Base-by-base conservation (phyloP, 176 grass and related monocot genomes). In the Cymbopogon citratus region DNA sequence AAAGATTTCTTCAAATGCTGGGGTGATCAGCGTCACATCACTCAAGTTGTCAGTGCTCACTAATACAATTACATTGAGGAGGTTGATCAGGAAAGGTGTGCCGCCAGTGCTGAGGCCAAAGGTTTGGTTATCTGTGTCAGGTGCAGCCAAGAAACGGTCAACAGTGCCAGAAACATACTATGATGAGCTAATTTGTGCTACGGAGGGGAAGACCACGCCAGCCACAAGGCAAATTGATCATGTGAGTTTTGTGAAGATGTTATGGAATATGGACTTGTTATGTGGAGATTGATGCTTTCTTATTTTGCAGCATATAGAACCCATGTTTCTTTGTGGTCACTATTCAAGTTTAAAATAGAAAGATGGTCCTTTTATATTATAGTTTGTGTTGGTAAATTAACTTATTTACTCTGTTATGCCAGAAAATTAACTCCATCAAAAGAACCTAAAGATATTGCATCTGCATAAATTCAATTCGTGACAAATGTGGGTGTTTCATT, bases 141-240 rank as follows among this genome's bases (percentile, higher is more conserved):
- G 96, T 39, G 92, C 96, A 3, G 87, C 90, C 54, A 95, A 95
- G 81, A 99, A 99, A 79, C 83, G 89, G 3, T 99, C 96, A 5
- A 99, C 96, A 1, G 96, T 99, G 28, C 96, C 96, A 0, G 96
- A 95, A 85, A 93, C 92, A 0, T 99, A 99, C 81, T 99, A 99
- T 35, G 96, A 95, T 62, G 96, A 99, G 68, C 86, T 95, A 24
- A 99, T 99, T 57, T 64, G 83, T 28, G 90, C 91, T 33, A 93
- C 96, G 0, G 92, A 99, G 71, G 96, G 92, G 48, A 95, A 99
- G 77, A 83, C 69, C n/a, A 99, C 96, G 0, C 92, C 92, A n/a
- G 92, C 96, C 28, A 99, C 92, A 34, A 87, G 64, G 79, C 92
- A 99, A 87, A 99, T 99, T 9, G 91, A 99, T 80, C 92, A 99